Evolutionary conservation across 352 stramenopile species (phyloP), one percentile per base, ranked within the genome.

Genomic region (Phytophthora pseudosyringae): DNA sequence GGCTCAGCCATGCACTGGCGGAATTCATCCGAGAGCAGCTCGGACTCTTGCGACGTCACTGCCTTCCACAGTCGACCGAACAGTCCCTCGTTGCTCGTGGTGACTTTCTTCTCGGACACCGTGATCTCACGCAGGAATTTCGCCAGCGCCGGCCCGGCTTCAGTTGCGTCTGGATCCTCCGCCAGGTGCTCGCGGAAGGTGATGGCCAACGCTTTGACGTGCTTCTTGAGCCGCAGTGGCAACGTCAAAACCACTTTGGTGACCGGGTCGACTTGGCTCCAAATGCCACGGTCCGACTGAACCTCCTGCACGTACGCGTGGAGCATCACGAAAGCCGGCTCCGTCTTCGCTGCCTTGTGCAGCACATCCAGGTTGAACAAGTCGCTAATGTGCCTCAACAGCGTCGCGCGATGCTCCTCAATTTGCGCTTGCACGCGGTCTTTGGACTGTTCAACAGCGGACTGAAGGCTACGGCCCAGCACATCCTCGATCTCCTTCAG

Each of bases 331-430:
- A 75, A 78, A 1, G 54, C 60, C 2, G 29, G 26, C 7, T 64
- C 51, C 1, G n/a, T 13, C 33, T 68, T 66, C 2, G 16, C 8
- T 4, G 28, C 58, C 6, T 69, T 55, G 39, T 71, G 25, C 12
- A 83, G 12, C 8, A 76, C 9, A 3, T 83, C 67, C 31, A 89
- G 47, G 11, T 68, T 59, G 16, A 86, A 83, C 13, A 85, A 45
- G 10, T 33, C 64, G 10, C 64, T 46, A 1, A 61, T 48, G 16
- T 67, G 28, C 0, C 13, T 21, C 9, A 81, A 8, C 8, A 81
- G 3, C n/a, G 16, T 49, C 0, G 31, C 44, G 1, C 70, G 64
- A 10, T 44, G 21, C 5, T 83, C 69, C n/a, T 79, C 67, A 7
- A 74, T 60, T 1, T 69, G 28, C 18, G 18, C 5, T 26, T 66